These are phyloP conservation scores for Aegilops longissima DNA, from an alignment of 176 grass and related monocot genomes.

Conservation along the genomic window DNA sequence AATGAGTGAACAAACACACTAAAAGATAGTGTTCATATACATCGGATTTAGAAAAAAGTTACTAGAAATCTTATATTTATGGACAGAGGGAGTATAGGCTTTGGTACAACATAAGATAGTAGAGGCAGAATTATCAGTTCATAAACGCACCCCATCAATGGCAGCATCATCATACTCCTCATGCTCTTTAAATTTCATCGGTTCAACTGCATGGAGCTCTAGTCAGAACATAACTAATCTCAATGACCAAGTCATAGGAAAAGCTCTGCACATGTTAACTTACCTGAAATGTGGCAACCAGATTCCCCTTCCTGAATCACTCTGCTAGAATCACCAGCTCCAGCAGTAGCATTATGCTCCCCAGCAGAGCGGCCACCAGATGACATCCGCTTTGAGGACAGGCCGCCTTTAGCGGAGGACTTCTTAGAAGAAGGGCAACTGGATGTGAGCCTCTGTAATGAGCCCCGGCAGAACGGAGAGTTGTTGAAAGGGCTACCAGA, in stretches of 20 bases:
- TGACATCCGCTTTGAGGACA: conserved; percentile 8
- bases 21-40: too few relatives aligned
- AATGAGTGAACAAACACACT: too few relatives aligned
- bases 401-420: neutral
- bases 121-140: neutral
- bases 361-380: conserved; percentile 19
- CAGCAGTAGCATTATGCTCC: conserved; percentile 6
- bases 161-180: conserved; percentile 17
- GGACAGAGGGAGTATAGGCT: neutral
- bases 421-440: conserved; percentile 39
- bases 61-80: too few relatives aligned
- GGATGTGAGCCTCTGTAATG: conserved; percentile 24
- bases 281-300: conserved; percentile 3
- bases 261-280: conserved; percentile 20
- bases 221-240: conserved; percentile 18
- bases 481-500: conserved; percentile 5
- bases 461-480: conserved; percentile 19
- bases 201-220: conserved; percentile 32
- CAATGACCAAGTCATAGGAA: neutral
- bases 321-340: neutral
- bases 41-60: too few relatives aligned
- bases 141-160: conserved; percentile 21
- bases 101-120: neutral
- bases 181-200: neutral
- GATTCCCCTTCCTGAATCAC: conserved; percentile 24